Evolutionary conservation across 2,329 filamentous ascomycete species (phyloP), one percentile per base, ranked within the genome.

Genomic region (Microsporum canis): DNA sequence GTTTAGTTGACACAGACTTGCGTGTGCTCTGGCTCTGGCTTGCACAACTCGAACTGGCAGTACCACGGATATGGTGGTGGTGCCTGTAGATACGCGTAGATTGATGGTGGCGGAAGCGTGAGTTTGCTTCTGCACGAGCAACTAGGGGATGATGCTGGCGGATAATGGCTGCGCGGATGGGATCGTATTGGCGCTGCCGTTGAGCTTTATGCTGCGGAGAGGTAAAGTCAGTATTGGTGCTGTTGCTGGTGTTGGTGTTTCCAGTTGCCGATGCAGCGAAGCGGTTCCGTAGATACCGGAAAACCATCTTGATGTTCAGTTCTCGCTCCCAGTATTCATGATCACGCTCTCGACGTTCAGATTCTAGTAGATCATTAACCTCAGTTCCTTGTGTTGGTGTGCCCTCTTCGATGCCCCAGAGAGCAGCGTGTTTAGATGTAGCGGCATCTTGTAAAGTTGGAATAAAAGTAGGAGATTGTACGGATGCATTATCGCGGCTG

Each of bases 261-360:
- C 62, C 84, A 36, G 49, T 55, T 8, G 49, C 33, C 3, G 33
- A 17, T n/a, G 49, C 14, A 79, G 69, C 70, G 72, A 95, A 92
- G 62, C 89, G 85, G 17, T 84, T 88, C 62, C 86, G 84, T 34
- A 96, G 80, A 70, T 94, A 97, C 57, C 86, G 85, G 77, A 97
- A 97, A 38, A 97, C 88, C 72, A 96, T 88, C 70, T 88, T 88
- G 65, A 96, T 84, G 69, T 97, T 91, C 3, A 97, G 81, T 60
- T 96, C 89, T 63, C 87, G 86, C 74, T 97, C 91, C 94, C 94
- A 99, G 70, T 96, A 94, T 39, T 94, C 88, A 27, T 78, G 78
- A 62, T 85, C 82, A 55, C 75, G 72, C 67, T 89, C 76, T 38
- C 79, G 64, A 6, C 73, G 73, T 27, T 71, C 63, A 5, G 72